Base-by-base conservation (phyloP, 1,284 basidiomycete species). In the Heterobasidion parviporum region DNA sequence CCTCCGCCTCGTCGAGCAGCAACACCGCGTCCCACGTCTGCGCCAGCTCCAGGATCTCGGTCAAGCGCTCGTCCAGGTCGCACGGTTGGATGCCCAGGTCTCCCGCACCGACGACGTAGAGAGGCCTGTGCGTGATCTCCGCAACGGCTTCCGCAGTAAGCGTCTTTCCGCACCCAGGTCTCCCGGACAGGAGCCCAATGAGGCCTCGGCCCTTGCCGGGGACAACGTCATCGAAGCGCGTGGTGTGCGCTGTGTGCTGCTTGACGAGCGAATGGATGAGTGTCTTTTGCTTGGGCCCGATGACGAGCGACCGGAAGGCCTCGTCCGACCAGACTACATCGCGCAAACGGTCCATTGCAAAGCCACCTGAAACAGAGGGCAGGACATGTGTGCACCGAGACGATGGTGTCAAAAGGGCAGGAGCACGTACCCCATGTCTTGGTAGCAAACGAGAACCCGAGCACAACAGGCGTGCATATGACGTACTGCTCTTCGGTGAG, bases 1-100 rank as follows among this genome's bases (percentile, higher is more conserved):
- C 71, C 43, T 73, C 72, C 10, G 70, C 72, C 59, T 73, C 72
- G 53, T 73, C 72, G 16, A 73, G 58, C 41, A 73, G 60, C 6
- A 73, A 56, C 3, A 73, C 66, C 6, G 72, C 71, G 53, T 68
- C 64, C 72, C 72, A 72, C 34, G 53, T 57, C 5, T 65, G 61
- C 8, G 67, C 67, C 10, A 73, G 58, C 51, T 66, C 63, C n/a
- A 71, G 64, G 34, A 68, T 59, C 33, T 57, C 53, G 26, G 50
- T 54, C 8, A 72, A 61, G 18, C 52, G 54, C 15, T 52, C 41
- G 38, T 72, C 71, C 16, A 72, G 56, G 1, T 58, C 55, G 12
- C 52, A 50, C 14, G 68, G 63, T 7, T 54, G 52, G 8, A 63
- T 68, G 5, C 70, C 70, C 5, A 72, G 63, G 33, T 71, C 71